Evolutionary conservation across 2,329 filamentous ascomycete species (phyloP).

Genomic region (Botrytis porri): DNA sequence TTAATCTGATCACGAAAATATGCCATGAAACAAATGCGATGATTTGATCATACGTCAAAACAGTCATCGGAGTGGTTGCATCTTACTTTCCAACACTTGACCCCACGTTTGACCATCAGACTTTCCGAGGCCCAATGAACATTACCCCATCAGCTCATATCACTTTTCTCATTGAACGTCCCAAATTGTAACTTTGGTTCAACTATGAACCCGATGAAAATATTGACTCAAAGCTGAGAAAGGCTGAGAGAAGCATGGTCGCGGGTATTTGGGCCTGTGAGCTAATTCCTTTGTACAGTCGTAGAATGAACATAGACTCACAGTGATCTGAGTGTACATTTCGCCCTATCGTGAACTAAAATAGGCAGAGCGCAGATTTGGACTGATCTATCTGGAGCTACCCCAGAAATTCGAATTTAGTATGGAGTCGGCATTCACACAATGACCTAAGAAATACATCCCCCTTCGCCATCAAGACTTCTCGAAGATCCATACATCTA

Average conservation of each 20-base stretch:
- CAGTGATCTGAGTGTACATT: not conserved
- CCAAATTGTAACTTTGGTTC: not conserved
- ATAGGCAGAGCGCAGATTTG: not conserved
- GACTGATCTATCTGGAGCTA: not conserved
- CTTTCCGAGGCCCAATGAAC: not conserved
- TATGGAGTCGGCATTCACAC: not conserved
- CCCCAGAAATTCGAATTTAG: not conserved
- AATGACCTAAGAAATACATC: not conserved
- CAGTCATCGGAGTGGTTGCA: not conserved
- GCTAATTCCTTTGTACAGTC: not conserved
- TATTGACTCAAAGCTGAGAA: not conserved
- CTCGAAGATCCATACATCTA: not conserved
- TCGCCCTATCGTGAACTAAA: not conserved
- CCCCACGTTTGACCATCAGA: not conserved
- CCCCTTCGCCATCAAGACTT: not conserved
- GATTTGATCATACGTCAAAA: not conserved
- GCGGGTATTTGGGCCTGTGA: not conserved
- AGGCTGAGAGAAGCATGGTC: not conserved
- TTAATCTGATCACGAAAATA: not conserved
- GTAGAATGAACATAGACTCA: not conserved
- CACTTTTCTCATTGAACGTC: not conserved
- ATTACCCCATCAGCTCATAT: not conserved
- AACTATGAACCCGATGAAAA: not conserved
- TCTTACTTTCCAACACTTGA: not conserved
- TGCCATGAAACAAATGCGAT: not conserved